Conservation (phyloP, 1,284 basidiomycete species). For the Blastosporella zonata region DNA sequence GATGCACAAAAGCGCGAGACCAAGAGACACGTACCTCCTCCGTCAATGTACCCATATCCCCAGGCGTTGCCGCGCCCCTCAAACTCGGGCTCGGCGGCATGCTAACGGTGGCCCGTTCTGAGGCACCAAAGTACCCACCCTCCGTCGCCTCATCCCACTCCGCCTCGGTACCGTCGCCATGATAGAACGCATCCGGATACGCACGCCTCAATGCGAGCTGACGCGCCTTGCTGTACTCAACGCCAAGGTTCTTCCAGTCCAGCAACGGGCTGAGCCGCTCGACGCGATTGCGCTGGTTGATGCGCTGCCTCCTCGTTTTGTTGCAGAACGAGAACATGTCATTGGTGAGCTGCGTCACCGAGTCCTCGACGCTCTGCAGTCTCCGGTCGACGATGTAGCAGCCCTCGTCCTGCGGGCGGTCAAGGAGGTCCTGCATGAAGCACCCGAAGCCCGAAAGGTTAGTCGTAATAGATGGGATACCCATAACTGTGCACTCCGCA, state of each 20-base stretch:
- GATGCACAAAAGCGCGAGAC: slow-evolving; percentile 2
- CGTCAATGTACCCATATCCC: slow-evolving; percentile 91
- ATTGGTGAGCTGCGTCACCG: slow-evolving; percentile 74
- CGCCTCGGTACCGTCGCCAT: slow-evolving; percentile 42
- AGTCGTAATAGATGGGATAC: slow-evolving; percentile 95
- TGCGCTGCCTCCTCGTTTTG: slow-evolving; percentile 94
- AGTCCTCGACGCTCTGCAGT: slow-evolving; percentile 87
- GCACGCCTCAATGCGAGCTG: slow-evolving; percentile 91
- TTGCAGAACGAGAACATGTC: slow-evolving; percentile 78
- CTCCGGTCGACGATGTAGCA: slow-evolving; percentile 96
- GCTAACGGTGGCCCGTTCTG: slow-evolving; percentile 44
- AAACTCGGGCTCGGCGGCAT: slow-evolving; percentile 87
- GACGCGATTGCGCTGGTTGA: slow-evolving; percentile 97
- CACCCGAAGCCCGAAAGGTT: slow-evolving; percentile 97
- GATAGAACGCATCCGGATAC: slow-evolving; percentile 90
- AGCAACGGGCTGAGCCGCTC: slow-evolving; percentile 90
- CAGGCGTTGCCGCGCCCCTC: slow-evolving; percentile 83
- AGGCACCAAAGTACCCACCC: slow-evolving; percentile 36
- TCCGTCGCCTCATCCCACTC: slow-evolving; percentile 53
- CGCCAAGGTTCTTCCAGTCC: slow-evolving; percentile 97
- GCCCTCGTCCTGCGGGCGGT: slow-evolving; percentile 82
- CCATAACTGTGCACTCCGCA: slow-evolving; percentile 91
- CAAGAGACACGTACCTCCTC: slow-evolving; percentile 60
- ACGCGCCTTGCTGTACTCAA: slow-evolving; percentile 95
- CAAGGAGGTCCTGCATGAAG: slow-evolving; percentile 99